Conservation (phyloP, 2,329 filamentous ascomycete species). For the Biscogniauxia marginata region DNA sequence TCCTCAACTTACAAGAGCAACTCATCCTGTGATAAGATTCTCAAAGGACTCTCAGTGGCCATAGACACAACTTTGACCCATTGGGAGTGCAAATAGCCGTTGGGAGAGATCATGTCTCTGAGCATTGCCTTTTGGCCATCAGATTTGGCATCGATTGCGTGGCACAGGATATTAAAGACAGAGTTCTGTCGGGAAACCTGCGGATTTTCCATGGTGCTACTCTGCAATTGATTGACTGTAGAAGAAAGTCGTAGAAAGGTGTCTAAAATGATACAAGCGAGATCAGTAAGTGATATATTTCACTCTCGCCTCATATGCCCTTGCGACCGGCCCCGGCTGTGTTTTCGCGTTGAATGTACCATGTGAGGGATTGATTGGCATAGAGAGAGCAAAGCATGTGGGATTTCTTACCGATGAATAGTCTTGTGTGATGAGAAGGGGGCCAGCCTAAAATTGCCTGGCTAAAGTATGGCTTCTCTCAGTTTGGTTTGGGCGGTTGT, state of each 20-base stretch:
- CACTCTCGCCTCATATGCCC: neutral
- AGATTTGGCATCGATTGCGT: neutral
- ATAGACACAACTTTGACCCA: slow-evolving; percentile 4
- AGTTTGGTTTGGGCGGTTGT: neutral
- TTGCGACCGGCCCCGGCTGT: neutral
- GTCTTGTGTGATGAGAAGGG: neutral
- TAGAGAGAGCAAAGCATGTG: neutral
- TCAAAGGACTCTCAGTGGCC: slow-evolving; percentile 13
- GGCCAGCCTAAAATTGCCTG: neutral
- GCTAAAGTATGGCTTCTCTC: neutral
- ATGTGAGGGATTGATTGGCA: no score
- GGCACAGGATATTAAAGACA: neutral
- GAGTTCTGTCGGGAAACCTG: no score
- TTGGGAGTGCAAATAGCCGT: neutral
- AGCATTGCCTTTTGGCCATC: neutral
- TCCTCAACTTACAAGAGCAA: slow-evolving; percentile 14
- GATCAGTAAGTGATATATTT: neutral
- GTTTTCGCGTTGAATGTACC: neutral
- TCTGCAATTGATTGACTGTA: neutral
- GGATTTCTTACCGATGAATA: neutral
- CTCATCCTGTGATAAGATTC: slow-evolving; percentile 16
- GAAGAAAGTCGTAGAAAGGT: neutral
- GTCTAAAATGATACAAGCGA: neutral
- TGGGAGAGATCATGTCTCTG: neutral
- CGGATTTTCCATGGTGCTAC: neutral